Evolutionary conservation across 2,329 filamentous ascomycete genomes (phyloP).

Genomic region (Alternaria tenuissima): DNA sequence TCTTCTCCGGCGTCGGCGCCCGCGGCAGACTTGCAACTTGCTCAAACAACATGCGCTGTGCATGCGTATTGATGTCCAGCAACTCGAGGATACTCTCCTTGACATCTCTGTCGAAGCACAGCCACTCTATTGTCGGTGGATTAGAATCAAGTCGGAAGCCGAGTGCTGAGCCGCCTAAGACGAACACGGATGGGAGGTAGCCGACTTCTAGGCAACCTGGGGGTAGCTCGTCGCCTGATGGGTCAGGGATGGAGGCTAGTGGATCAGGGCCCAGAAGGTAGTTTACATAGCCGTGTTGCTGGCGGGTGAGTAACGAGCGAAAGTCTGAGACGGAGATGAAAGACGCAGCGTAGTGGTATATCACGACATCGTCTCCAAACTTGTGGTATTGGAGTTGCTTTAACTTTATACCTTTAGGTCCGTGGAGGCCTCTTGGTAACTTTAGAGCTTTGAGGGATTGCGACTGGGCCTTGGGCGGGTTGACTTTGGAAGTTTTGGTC

Average conservation of each 20-base stretch:
- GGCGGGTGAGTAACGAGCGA: neutral
- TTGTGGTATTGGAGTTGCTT: conserved; percentile 25
- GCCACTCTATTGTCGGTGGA: conserved; percentile 26
- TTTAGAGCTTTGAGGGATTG: neutral
- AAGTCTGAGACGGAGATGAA: conserved; percentile 15
- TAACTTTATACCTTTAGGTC: conserved; percentile 1
- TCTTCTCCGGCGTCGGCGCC: neutral
- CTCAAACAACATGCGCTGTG: conserved; percentile 25
- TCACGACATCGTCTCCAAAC: conserved; percentile 20
- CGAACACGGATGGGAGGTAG: conserved; percentile 28
- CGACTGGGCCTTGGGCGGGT: neutral
- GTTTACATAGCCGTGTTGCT: conserved; percentile 20
- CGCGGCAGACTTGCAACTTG: conserved; percentile 26
- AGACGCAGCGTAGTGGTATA: conserved; percentile 31
- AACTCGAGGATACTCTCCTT: conserved; percentile 7
- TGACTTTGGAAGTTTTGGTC: neutral
- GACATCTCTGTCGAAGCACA: conserved; percentile 27
- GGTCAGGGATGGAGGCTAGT: neutral
- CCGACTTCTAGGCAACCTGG: conserved; percentile 26
- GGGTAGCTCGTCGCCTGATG: conserved; percentile 29
- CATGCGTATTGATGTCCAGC: neutral
- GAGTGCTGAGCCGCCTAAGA: conserved; percentile 29
- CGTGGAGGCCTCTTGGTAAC: neutral
- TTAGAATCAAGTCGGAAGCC: conserved; percentile 21
- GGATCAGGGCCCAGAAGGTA: conserved; percentile 23